A percentile compares a stretch with the other conserved stretches of the same genome.
phyloP scores from a whole-genome alignment of 495 filamentous ascomycete species.

The Xylaria flabelliformis region DNA sequence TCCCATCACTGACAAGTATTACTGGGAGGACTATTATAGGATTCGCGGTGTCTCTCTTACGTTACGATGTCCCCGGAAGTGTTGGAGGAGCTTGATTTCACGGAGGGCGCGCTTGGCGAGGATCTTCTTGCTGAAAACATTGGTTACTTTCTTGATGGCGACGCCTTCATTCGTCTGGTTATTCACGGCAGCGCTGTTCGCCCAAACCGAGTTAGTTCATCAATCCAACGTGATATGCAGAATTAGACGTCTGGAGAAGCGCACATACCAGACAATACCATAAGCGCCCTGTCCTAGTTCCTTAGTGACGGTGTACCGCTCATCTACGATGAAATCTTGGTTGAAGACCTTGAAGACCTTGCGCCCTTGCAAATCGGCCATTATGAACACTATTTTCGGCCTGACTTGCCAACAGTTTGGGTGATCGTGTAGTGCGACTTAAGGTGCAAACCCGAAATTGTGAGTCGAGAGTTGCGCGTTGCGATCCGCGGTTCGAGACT shows the following conservation, averaged over 20 bases:
- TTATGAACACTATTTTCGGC: slow-evolving; percentile 40
- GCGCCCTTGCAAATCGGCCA: slow-evolving; percentile 82
- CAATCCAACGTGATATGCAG: neutral
- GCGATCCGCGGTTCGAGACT: slow-evolving; percentile 13
- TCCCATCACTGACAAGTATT: neutral
- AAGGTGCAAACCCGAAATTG: neutral
- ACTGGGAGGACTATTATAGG: neutral
- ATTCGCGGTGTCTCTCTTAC: slow-evolving; percentile 42
- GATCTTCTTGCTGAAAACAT: slow-evolving; percentile 99
- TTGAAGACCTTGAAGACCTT: slow-evolving; percentile 99
- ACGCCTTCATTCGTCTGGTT: slow-evolving; percentile 91
- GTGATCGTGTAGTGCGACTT: neutral
- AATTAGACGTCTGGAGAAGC: neutral
- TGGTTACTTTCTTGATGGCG: slow-evolving; percentile 99
- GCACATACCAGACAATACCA: slow-evolving; percentile 92
- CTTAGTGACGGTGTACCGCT: slow-evolving; percentile 98
- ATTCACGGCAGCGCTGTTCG: slow-evolving; percentile 85
- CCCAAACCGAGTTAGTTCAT: slow-evolving; percentile 6
- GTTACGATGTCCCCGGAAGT: slow-evolving; percentile 82
- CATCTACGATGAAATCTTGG: slow-evolving; percentile 98
- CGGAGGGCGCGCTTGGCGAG: slow-evolving; percentile 95
- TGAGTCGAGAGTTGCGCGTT: neutral
- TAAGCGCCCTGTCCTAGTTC: slow-evolving; percentile 98
- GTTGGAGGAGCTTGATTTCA: slow-evolving; percentile 98
- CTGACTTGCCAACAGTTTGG: neutral